Base-by-base conservation (phyloP, 2,329 filamentous ascomycete species). In the Colletotrichum godetiae region DNA sequence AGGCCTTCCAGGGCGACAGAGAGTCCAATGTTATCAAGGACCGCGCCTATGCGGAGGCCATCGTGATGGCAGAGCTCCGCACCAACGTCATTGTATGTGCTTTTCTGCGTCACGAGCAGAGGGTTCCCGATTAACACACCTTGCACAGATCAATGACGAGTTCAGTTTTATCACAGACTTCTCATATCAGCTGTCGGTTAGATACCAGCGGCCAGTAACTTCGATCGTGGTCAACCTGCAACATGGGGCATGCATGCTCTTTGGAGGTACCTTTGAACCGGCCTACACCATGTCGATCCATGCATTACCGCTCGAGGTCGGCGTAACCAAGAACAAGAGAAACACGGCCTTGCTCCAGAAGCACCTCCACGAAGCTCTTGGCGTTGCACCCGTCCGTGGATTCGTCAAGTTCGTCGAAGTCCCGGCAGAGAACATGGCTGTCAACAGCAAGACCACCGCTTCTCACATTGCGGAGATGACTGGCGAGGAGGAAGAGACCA, bases 221-320 rank as follows among this genome's bases (percentile, higher is more conserved):
- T 93, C 91, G 10, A 91, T 97, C 71, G 90, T 94, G 79, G 90
- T 97, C 59, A 92, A 90, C 2, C 84, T 97, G n/a, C 89, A 93
- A 55, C 94, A 97, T 78, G 92, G 92, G 31, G 88, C 90, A 15
- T 94, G 92, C 78, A 89, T 98, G 77, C 86, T 94, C 68, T 92
- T 96, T 73, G 93, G 90, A 2, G 93, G 92, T 46, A 92, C 91
- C 5, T 93, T 94, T 75, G 92, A 95, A 63, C 93, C 94, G 4
- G 93, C 94, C 24, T 98, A 98, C 79, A 88, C 92, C 73, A 86
- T 97, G 78, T 92, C 90, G 42, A 89, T 98, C 72, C 92, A 89
- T 46, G 92, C 94, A 0, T 86, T 97, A 11, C 88, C 93, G 1
- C 87, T 87, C 12, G 88, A 94, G 75, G 84, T 97, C 70, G 91